Percentiles rank a stretch among this genome's conserved stretches.
phyloP scores from a whole-genome alignment of 2,329 filamentous ascomycete species.

The Scortechinia acanthostroma region DNA sequence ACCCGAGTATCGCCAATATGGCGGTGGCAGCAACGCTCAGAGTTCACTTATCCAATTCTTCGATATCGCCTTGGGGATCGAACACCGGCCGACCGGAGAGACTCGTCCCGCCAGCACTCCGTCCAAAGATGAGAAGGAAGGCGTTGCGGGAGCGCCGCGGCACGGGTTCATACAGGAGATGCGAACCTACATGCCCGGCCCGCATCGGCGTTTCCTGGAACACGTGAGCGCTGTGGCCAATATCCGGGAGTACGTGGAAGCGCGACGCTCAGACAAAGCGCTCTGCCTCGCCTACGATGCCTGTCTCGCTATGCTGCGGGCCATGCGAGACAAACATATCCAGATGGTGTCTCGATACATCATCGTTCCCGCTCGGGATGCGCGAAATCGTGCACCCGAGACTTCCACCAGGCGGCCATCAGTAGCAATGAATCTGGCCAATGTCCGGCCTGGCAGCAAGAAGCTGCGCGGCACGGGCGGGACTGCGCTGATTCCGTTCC shows the following conservation, averaged over 20 bases:
- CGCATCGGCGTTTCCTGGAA: conserved; percentile 80
- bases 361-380: conserved; percentile 76
- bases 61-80: conserved; percentile 80
- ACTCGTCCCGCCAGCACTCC: conserved; percentile 32
- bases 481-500: conserved; percentile 85
- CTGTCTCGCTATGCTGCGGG: conserved; percentile 64
- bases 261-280: conserved; percentile 45
- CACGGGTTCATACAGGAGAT: conserved; percentile 96
- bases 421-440: not conserved
- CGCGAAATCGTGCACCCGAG: conserved; percentile 38
- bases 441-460: conserved; percentile 20
- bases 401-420: no score
- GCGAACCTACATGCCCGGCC: conserved; percentile 92
- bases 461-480: conserved; percentile 85
- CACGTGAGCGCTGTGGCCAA: conserved; percentile 77
- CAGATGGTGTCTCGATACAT: conserved; percentile 95
- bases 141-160: conserved; percentile 38
- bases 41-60: conserved; percentile 97
- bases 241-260: conserved; percentile 75
- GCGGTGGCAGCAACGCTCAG: conserved; percentile 92
- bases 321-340: conserved; percentile 87
- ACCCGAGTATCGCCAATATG: conserved; percentile 72
- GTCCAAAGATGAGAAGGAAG: conserved; percentile 21
- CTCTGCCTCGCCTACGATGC: conserved; percentile 82
- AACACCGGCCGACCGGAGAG: conserved; percentile 83